Evolutionary conservation across 2,329 filamentous ascomycete species (phyloP), one percentile per base, ranked within the genome.

Genomic region (Penicillium sp.): DNA sequence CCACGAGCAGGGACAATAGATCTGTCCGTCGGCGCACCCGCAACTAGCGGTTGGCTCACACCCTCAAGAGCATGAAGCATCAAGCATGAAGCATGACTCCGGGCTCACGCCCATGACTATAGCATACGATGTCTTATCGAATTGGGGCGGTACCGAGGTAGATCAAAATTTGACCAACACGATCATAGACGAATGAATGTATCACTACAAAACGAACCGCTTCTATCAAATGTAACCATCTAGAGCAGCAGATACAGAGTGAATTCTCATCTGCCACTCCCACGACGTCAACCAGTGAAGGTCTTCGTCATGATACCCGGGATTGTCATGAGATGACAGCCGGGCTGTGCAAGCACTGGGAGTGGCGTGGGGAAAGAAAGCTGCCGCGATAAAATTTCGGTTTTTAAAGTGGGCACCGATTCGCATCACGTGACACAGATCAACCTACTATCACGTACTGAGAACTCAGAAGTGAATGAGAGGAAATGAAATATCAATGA

Each of bases 191-290:
- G 60, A 52, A 60, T 63, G 59, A 68, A 72, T 90, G 86, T 90
- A 83, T 85, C 86, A 82, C 85, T 85, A 68, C 85, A 85, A 68
- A 89, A 79, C 88, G 88, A 91, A 87, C 88, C 80, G 85, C 87
- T 77, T 85, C 85, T 84, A 83, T 90, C 88, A 90, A 79, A 79
- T 78, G 74, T 68, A 55, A 62, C 65, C 75, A 86, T 91, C 87
- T 82, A 89, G 86, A 86, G 87, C 85, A 89, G 88, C 86, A 91
- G 88, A 91, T 91, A 91, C 88, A 86, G 86, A 86, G 84, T 80
- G 87, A 83, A 48, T 64, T 74, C 83, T 73, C 62, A 75, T 89
- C 84, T 89, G 71, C 81, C 85, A 82, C 85, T 80, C 82, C 78
- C 68, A 68, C 62, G 68, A 66, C 56, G 61, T 72, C 65, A 58